Evolutionary conservation across 1,284 basidiomycete species (phyloP).

Genomic region (Serendipita sp.): DNA sequence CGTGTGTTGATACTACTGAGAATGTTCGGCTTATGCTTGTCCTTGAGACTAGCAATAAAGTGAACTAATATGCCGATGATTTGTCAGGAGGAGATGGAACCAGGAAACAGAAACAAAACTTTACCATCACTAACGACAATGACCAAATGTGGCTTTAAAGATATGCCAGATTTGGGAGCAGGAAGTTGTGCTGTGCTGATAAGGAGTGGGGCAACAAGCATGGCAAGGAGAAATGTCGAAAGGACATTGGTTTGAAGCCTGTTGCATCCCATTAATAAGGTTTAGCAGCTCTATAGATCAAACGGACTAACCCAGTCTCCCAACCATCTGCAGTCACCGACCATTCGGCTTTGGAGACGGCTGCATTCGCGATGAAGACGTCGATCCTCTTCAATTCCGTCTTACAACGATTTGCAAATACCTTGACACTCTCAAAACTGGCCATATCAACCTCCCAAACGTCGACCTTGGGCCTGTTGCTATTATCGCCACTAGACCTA

Average conservation of each 20-base stretch:
- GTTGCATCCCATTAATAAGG: background rate
- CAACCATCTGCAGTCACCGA: background rate
- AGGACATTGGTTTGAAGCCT: background rate
- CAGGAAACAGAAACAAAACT: background rate
- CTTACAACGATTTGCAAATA: conserved; percentile 11
- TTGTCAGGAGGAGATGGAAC: background rate
- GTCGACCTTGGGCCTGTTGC: conserved; percentile 7
- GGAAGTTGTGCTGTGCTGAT: background rate
- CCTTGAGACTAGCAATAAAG: background rate
- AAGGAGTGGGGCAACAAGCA: background rate
- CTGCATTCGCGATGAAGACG: conserved; percentile 2
- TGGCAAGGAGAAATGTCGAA: background rate
- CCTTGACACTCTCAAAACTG: conserved; percentile 13
- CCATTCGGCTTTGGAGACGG: background rate
- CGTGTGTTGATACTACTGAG: background rate
- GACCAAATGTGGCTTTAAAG: background rate
- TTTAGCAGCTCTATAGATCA: background rate
- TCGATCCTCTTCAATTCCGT: conserved; percentile 9
- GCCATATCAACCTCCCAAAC: conserved; percentile 16
- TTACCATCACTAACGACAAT: background rate
- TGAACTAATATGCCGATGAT: background rate
- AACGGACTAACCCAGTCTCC: background rate
- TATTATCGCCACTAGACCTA: background rate
- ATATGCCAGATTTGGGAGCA: background rate
- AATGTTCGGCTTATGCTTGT: background rate